Conservation (phyloP, 1,284 basidiomycete genomes). For the Trichosporon sp. region DNA sequence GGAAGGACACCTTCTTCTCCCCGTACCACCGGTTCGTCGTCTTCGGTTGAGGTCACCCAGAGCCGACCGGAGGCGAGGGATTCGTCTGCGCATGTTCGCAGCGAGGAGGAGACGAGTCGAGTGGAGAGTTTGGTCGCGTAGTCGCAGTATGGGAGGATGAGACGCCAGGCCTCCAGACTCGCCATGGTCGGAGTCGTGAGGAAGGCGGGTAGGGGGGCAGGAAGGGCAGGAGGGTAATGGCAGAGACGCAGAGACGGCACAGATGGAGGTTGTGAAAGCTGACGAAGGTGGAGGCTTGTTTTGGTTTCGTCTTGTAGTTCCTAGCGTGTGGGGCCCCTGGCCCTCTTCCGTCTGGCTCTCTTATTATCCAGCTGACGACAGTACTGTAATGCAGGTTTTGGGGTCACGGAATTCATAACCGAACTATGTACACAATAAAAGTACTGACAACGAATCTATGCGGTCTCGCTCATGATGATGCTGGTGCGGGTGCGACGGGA, state of each 20-base stretch:
- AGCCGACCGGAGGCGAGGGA: not conserved
- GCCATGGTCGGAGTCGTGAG: not conserved
- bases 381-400: too few relatives aligned
- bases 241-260: too few relatives aligned
- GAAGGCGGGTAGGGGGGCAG: too few relatives aligned
- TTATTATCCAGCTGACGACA: too few relatives aligned
- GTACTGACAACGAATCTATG: not conserved
- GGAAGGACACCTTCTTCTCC: not conserved
- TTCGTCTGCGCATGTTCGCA: not conserved
- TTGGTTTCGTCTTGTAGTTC: too few relatives aligned
- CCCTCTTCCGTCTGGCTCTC: too few relatives aligned
- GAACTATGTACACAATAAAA: not conserved
- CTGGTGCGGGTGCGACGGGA: not conserved
- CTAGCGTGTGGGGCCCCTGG: too few relatives aligned
- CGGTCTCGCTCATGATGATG: not conserved
- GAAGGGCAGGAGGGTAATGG: too few relatives aligned
- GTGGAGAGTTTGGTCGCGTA: not conserved
- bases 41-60: not conserved
- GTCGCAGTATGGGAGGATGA: not conserved
- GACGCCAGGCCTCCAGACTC: not conserved
- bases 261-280: too few relatives aligned
- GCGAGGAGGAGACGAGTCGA: not conserved
- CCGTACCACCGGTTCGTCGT: not conserved
- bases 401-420: not conserved
- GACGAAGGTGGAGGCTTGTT: too few relatives aligned